Percentiles rank a stretch among this genome's conserved stretches.
These are phyloP conservation scores for Flaveria ramosissima DNA, from an alignment of 129 eudicot genomes.

Conservation along the genomic window DNA sequence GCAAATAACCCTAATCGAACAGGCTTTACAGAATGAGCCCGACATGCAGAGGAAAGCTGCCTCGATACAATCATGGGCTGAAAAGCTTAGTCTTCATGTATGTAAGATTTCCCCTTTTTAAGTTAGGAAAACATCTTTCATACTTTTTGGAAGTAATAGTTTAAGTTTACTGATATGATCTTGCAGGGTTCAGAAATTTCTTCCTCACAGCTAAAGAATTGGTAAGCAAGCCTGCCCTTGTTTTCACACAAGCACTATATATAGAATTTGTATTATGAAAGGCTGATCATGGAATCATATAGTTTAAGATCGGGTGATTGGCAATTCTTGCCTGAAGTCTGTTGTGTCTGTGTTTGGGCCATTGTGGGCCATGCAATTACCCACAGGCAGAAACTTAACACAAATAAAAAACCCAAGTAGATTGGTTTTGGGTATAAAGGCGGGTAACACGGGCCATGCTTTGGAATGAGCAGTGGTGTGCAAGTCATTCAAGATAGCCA, in stretches of 20 bases:
- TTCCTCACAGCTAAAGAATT: slow-evolving; percentile 83
- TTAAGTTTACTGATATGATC: slow-evolving; percentile 23
- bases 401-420: not conserved
- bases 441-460: slow-evolving; percentile 9
- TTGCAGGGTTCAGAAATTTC: slow-evolving; percentile 92
- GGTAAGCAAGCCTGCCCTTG: slow-evolving; percentile 48
- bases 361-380: not conserved
- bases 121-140: not conserved
- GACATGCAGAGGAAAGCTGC: slow-evolving; percentile 77
- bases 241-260: slow-evolving; percentile 15
- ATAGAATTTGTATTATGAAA: not conserved
- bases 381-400: not conserved
- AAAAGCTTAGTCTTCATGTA: slow-evolving; percentile 71
- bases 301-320: not conserved
- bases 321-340: not conserved
- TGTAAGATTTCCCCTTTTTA: slow-evolving; percentile 31
- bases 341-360: not conserved
- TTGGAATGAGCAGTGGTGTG: not conserved
- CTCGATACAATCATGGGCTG: slow-evolving; percentile 64
- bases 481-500: slow-evolving; percentile 2
- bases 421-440: not conserved
- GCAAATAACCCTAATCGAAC: slow-evolving; percentile 67
- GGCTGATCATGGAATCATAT: not conserved
- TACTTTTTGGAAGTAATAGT: not conserved
- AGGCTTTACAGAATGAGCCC: slow-evolving; percentile 77